Conservation (phyloP, 768 basidiomycete species). For the Sarcodon aspratus region DNA sequence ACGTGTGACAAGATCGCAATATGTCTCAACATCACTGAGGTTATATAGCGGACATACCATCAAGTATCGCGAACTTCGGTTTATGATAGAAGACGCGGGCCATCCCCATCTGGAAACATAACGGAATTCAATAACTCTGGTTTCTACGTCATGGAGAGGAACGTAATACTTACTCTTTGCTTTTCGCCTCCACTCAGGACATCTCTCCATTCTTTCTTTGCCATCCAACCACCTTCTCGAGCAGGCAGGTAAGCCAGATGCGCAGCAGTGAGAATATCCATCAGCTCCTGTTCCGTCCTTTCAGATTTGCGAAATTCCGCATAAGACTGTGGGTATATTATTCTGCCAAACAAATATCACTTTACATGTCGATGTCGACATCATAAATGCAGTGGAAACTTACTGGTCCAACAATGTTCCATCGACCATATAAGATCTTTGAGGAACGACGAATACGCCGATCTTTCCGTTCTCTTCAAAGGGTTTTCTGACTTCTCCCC, state of each 20-base stretch:
- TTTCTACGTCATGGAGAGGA: neutral
- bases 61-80: slow-evolving; percentile 75
- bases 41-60: slow-evolving; percentile 47
- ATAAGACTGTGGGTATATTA: slow-evolving; percentile 87
- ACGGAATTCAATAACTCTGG: slow-evolving; percentile 3
- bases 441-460: slow-evolving; percentile 80
- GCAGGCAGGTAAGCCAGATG: slow-evolving; percentile 78
- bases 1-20: neutral
- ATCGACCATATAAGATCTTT: slow-evolving; percentile 84
- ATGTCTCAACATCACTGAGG: neutral
- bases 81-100: slow-evolving; percentile 87
- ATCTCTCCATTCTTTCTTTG: slow-evolving; percentile 93
- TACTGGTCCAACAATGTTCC: slow-evolving; percentile 83
- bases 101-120: slow-evolving; percentile 62
- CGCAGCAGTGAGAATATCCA: slow-evolving; percentile 68
- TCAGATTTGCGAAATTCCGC: slow-evolving; percentile 53
- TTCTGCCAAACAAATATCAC: slow-evolving; percentile 17
- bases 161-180: slow-evolving; percentile 49
- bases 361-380: neutral
- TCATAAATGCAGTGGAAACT: slow-evolving; percentile 9
- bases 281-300: slow-evolving; percentile 55
- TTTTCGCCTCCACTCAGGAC: slow-evolving; percentile 96
- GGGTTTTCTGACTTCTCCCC: slow-evolving; percentile 16
- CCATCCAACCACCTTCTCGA: slow-evolving; percentile 83
- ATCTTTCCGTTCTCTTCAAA: slow-evolving; percentile 24